phyloP scores from a whole-genome alignment of 1,284 basidiomycete genomes.

The Heterobasidion parviporum region DNA sequence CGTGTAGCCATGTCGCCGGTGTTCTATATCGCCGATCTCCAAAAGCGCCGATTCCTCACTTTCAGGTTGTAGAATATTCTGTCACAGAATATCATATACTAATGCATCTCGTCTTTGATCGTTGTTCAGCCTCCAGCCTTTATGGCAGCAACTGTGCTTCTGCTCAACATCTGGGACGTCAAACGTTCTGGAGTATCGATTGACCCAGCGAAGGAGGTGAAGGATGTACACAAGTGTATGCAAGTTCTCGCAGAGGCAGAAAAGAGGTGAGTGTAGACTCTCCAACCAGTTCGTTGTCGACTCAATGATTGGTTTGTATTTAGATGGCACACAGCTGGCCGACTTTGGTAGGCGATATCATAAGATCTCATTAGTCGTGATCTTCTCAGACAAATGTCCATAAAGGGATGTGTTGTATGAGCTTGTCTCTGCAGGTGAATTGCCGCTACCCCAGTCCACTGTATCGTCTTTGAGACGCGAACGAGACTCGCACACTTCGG shows the following conservation, averaged over 20 bases:
- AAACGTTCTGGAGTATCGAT: conserved; percentile 45
- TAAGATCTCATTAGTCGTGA: not conserved
- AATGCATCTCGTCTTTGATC: not conserved
- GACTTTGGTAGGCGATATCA: conserved; percentile 26
- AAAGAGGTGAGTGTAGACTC: conserved; percentile 26
- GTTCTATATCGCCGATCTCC: conserved; percentile 27
- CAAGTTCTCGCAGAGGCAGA: conserved; percentile 49
- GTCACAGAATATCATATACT: not conserved
- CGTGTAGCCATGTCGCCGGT: conserved; percentile 67
- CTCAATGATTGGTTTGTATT: not conserved
- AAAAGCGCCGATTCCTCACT: conserved; percentile 10
- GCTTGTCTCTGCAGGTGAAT: conserved; percentile 56
- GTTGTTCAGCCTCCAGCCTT: conserved; percentile 37
- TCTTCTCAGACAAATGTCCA: not conserved
- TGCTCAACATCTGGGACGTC: conserved; percentile 70
- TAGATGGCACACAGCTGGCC: conserved; percentile 41
- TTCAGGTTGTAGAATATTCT: not conserved
- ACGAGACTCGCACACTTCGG: conserved; percentile 41
- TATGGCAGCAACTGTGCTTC: conserved; percentile 58
- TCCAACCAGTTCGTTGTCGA: not conserved
- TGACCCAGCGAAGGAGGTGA: conserved; percentile 55
- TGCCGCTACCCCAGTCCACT: conserved; percentile 51
- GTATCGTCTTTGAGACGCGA: conserved; percentile 47
- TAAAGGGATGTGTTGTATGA: conserved; percentile 61
- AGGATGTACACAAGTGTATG: conserved; percentile 67